A percentile compares a stretch with the other conserved stretches of the same genome.
Evolutionary conservation across 192 early-diverging fungal genomes (phyloP).

Genomic region (Helicostylum pulchrum): DNA sequence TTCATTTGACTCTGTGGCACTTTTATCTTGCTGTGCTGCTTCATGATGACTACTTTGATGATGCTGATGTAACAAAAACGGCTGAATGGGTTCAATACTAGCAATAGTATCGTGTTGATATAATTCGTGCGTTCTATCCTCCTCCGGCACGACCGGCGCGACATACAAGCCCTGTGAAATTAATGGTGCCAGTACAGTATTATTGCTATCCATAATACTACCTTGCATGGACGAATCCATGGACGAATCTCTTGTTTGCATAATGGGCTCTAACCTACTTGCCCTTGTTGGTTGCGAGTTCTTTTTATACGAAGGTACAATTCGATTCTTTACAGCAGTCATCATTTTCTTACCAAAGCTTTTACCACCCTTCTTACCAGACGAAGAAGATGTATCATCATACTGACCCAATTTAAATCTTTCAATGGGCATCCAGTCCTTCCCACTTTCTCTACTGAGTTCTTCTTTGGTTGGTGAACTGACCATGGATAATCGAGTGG

Average conservation of each 20-base stretch:
- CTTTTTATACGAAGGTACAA: neutral
- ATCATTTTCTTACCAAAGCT: slow-evolving; percentile 20
- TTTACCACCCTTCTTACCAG: neutral
- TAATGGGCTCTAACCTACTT: neutral
- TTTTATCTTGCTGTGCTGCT: neutral
- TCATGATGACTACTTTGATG: slow-evolving; percentile 16
- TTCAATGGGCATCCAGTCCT: slow-evolving; percentile 32
- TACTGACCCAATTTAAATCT: slow-evolving; percentile 19
- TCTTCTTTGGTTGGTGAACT: neutral
- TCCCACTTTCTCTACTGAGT: neutral
- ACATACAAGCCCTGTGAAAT: neutral
- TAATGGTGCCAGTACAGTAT: neutral
- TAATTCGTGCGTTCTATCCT: neutral
- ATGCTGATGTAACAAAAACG: slow-evolving; percentile 11
- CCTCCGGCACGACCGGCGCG: neutral
- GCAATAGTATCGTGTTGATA: neutral
- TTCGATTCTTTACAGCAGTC: slow-evolving; percentile 8
- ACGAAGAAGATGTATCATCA: slow-evolving; percentile 17
- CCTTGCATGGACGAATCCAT: neutral
- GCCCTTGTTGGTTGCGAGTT: neutral
- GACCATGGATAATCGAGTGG: neutral
- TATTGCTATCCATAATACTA: neutral
- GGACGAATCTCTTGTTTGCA: neutral
- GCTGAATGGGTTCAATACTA: slow-evolving; percentile 5
- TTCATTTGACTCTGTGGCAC: neutral